Conservation (phyloP, 768 basidiomycete species). For the Omphalotus guepiniiformis region DNA sequence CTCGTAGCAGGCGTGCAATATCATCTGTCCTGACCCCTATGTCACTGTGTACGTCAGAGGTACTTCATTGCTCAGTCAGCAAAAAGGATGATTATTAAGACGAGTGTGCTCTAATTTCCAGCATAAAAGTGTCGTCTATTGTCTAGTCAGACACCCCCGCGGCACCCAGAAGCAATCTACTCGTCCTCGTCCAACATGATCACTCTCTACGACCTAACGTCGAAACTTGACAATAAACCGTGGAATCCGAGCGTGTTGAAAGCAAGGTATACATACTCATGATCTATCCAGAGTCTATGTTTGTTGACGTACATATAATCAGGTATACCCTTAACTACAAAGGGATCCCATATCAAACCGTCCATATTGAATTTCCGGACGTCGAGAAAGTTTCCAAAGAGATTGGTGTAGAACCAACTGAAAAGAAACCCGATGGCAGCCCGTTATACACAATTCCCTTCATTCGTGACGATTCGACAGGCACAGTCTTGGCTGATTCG, state of each 20-base stretch:
- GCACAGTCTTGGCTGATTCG: slow-evolving; percentile 27
- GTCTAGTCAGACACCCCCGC: too few relatives aligned
- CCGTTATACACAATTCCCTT: slow-evolving; percentile 35
- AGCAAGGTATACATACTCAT: background rate
- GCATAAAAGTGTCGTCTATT: too few relatives aligned
- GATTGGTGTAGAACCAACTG: slow-evolving; percentile 25
- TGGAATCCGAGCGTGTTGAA: slow-evolving; percentile 5
- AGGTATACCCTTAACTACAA: slow-evolving; percentile 15
- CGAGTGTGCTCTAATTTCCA: too few relatives aligned
- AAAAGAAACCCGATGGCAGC: slow-evolving; percentile 19
- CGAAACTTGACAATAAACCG: background rate
- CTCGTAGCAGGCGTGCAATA: too few relatives aligned
- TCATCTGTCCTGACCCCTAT: too few relatives aligned
- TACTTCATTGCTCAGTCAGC: too few relatives aligned
- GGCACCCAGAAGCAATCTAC: too few relatives aligned
- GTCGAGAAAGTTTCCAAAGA: slow-evolving; percentile 24
- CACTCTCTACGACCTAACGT: slow-evolving; percentile 2
- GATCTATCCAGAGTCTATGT: background rate
- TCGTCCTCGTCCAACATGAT: too few relatives aligned
- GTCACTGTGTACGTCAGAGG: too few relatives aligned
- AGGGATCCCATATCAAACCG: slow-evolving; percentile 26
- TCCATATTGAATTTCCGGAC: slow-evolving; percentile 39
- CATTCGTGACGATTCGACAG: slow-evolving; percentile 35
- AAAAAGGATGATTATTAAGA: too few relatives aligned
- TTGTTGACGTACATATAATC: background rate